Evolutionary conservation across 768 basidiomycete species (phyloP).

Genomic region (Pleurotus ostreatus): DNA sequence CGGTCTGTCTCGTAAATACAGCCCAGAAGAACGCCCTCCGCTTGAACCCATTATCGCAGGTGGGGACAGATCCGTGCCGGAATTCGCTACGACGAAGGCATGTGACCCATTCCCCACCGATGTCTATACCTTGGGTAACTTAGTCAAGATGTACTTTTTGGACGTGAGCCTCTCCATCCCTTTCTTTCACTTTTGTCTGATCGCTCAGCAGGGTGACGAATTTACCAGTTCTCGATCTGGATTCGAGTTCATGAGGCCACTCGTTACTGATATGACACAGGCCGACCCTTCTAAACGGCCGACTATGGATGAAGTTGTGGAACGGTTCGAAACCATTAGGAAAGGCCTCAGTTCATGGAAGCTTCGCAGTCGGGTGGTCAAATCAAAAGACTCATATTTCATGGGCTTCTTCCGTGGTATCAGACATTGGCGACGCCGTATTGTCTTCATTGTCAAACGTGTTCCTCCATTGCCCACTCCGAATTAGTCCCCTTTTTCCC

Average conservation of each 20-base stretch:
- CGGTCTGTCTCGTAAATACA: constrained; percentile 17
- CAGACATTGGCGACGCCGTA: constrained; percentile 21
- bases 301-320: constrained; percentile 25
- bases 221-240: background rate
- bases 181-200: no score
- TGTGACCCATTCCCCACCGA: constrained; percentile 31
- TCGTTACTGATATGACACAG: constrained; percentile 16
- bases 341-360: constrained; percentile 13
- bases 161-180: constrained; percentile 8
- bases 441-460: constrained; percentile 13
- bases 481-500: background rate
- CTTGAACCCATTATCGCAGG: constrained; percentile 25
- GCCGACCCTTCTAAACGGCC: constrained; percentile 28
- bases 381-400: constrained; percentile 11
- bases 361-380: constrained; percentile 25
- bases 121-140: constrained; percentile 32
- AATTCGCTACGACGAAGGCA: constrained; percentile 19
- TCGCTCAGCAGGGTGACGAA: no score
- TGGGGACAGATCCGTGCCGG: constrained; percentile 35
- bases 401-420: constrained; percentile 7
- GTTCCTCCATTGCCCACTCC: constrained; percentile 17
- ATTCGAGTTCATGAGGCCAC: constrained; percentile 17
- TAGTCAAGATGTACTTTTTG: constrained; percentile 18
- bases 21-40: constrained; percentile 7
- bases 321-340: constrained; percentile 18